Evolutionary conservation across 1,284 basidiomycete species (phyloP), one percentile per base, ranked within the genome.

Genomic region (Malassezia sp.): DNA sequence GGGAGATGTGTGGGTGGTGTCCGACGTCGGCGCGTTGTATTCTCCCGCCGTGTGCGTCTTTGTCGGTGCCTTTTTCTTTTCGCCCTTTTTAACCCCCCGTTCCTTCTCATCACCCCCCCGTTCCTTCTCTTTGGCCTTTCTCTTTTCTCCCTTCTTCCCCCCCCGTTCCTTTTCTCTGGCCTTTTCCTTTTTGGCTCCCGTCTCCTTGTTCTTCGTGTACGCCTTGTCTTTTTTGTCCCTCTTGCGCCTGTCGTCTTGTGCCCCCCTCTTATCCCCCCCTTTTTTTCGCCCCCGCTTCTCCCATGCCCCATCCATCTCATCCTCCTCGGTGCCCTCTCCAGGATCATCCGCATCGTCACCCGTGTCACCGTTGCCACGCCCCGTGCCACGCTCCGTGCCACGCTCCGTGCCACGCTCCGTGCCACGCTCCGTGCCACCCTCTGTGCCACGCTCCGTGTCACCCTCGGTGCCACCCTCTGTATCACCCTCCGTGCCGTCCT

Each of bases 181-280:
- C 12, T 31, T 29, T 14, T 40, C 23, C 20, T 36, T 32, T 17
- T 52, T 39, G 15, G 24, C 30, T 24, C 39, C 26, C 38, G 33
- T 33, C 32, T 49, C 15, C 29, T 49, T 40, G 33, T 40, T 35
- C 11, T 32, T 8, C 33, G 27, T 27, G 18, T 48, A 32, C n/a
- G 37, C 21, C 29, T 48, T 43, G 6, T 49, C 18, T n/a, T 35
- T 23, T 24, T 38, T 31, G 15, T 42, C 22, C 37, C 40, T 29
- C 44, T 38, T 27, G 32, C 38, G 42, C n/a, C 37, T 38, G n/a
- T 31, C 23, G 17, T 31, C 33, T 12, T 41, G 22, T 12, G 18
- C 21, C 36, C 12, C 22, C 4, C 28, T 26, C 21, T 20, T 11
- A 9, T 20, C 29, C 8, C n/a, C n/a, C 14, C 14, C 27, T 20